phyloP scores from a whole-genome alignment of 208 protist genomes.

The Leishmania arabica region DNA sequence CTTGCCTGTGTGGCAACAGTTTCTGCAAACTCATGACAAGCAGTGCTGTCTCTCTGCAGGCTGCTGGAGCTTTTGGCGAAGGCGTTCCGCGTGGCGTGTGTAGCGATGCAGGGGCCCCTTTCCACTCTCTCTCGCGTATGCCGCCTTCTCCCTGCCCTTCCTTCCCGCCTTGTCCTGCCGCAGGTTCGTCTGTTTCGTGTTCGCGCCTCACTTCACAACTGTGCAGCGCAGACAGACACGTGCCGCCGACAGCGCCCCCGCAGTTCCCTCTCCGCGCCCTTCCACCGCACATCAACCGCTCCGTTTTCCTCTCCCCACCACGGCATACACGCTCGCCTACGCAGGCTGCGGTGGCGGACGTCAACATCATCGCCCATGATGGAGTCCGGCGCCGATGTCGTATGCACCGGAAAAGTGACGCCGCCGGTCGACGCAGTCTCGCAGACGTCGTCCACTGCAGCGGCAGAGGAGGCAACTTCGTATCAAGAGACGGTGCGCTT shows the following conservation, averaged over 20 bases:
- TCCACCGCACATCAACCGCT: no score
- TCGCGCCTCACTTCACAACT: background rate
- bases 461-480: constrained; percentile 16
- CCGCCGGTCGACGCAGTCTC: constrained; percentile 13
- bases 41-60: background rate
- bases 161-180: background rate
- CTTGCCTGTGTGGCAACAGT: no score
- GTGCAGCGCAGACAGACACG: background rate
- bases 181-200: no score
- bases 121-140: background rate
- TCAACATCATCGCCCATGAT: background rate
- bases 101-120: background rate
- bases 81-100: background rate
- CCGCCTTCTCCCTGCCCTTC: background rate
- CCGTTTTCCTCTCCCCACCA: background rate
- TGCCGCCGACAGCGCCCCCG: background rate
- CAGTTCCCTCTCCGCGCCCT: background rate
- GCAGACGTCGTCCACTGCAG: constrained; percentile 11
- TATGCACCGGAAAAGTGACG: constrained; percentile 6
- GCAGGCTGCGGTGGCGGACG: background rate
- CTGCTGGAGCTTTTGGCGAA: no score
- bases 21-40: background rate
- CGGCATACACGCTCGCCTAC: background rate
- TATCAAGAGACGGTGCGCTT: constrained; percentile 83
- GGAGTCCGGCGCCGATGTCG: constrained; percentile 15